Conservation (phyloP, 768 basidiomycete genomes). For the Suillus fuscotomentosus region DNA sequence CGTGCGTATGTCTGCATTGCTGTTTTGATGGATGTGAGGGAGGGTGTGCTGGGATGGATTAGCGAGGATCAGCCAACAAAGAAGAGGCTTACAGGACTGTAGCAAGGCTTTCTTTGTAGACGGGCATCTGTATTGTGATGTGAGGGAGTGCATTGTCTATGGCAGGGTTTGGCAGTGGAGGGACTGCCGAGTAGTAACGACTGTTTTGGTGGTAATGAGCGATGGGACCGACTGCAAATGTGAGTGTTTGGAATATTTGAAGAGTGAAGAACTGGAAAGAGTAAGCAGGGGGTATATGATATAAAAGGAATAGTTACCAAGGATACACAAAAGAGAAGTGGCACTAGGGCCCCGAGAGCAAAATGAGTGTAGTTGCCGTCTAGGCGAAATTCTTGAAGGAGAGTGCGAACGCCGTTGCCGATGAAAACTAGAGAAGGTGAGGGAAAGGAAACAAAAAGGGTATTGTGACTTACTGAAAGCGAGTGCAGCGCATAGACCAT, state of each 20-base stretch:
- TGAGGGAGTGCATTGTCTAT: slow-evolving; percentile 47
- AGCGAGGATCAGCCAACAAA: not conserved
- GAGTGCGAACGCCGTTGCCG: slow-evolving; percentile 58
- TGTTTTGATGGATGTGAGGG: slow-evolving; percentile 54
- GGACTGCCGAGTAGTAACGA: slow-evolving; percentile 49
- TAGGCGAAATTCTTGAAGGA: slow-evolving; percentile 53
- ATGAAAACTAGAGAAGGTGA: slow-evolving; percentile 51
- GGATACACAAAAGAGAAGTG: slow-evolving; percentile 45
- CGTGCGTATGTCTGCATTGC: slow-evolving; percentile 65
- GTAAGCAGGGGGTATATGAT: not conserved
- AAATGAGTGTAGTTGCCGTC: slow-evolving; percentile 45
- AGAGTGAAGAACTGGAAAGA: slow-evolving; percentile 39
- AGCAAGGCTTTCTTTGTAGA: slow-evolving; percentile 56
- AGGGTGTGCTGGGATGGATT: slow-evolving; percentile 34
- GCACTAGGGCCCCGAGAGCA: slow-evolving; percentile 38
- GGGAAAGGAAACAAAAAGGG: slow-evolving; percentile 2
- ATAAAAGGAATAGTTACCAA: slow-evolving; percentile 29
- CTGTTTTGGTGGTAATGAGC: slow-evolving; percentile 51
- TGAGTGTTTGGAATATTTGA: slow-evolving; percentile 37
- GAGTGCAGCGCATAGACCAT: slow-evolving; percentile 27
- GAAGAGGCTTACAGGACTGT: slow-evolving; percentile 43
- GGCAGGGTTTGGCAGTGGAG: slow-evolving; percentile 40
- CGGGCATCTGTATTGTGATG: slow-evolving; percentile 55
- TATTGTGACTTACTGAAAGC: slow-evolving; percentile 12
- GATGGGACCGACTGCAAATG: slow-evolving; percentile 49